Base-by-base conservation (phyloP, 495 filamentous ascomycete species). In the Chaetomidium leptoderma region DNA sequence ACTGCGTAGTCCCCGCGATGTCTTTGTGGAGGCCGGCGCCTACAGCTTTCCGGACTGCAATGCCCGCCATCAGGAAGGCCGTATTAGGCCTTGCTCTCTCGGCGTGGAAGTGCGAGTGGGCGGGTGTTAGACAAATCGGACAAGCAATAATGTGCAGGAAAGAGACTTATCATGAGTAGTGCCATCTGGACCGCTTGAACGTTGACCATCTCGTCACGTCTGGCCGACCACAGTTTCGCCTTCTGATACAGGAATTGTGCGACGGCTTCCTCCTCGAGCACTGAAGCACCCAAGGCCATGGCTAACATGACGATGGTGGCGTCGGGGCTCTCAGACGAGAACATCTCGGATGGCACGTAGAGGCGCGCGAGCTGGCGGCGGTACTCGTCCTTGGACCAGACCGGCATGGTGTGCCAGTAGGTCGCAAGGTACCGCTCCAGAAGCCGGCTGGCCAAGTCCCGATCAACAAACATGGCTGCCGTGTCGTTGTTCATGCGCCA, bases 11-110 rank as follows among this genome's bases (percentile, higher is more conserved):
- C 17, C 29, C 46, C 8, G 46, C 13, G 30, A 35, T 23, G 29
- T 49, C 46, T 23, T 49, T 49, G 46, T 49, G 46, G 13, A 49
- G 46, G 46, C 46, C 46, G 46, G 46, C 46, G 17, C 46, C 46
- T 6, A 49, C 46, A 3, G 46, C 46, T 23, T 49, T 49, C 16
- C 46, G 46, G 29, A 49, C 46, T 13, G 46, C 46, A 16, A 33
- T 49, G 46, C 46, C 46, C n/a, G 46, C 29, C 46, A 49, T 33
- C 46, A 49, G 30, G 30, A 49, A 49, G 29, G 29, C 46, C 6
- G 46, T 35, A 21, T 49, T 49, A 11, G 46, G 46, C n/a, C 46
- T 33, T 33, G 46, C 46, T 23, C 29, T 49, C 29, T 49, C 46
- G 29, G 46, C 46, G 29, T 49, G 29, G 8, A 49, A 49, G 3